A percentile compares a stretch with the other conserved stretches of the same genome.
Conservation (phyloP, 495 filamentous ascomycete species). For the Aspergillus heteromorphus region DNA sequence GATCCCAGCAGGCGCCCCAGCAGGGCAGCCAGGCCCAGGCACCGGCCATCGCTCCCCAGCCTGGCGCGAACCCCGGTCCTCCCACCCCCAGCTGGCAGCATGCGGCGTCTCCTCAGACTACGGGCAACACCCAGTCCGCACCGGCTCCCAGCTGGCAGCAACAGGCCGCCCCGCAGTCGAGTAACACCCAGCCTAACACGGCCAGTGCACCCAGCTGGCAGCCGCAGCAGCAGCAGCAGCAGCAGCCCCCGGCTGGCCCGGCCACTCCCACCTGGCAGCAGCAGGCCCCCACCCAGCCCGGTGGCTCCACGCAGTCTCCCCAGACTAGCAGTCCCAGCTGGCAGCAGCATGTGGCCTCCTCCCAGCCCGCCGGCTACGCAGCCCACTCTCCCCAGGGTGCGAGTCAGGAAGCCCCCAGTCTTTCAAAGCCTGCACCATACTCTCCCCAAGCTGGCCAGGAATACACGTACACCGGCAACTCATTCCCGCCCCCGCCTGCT, state of each 20-base stretch:
- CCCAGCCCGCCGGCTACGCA: not conserved
- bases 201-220: conserved; percentile 2
- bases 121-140: not conserved
- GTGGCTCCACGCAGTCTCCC: not conserved
- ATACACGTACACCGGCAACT: conserved; percentile 35
- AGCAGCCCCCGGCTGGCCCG: not conserved
- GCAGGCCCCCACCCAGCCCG: conserved; percentile 3
- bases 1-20: conserved; percentile 9
- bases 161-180: conserved; percentile 4
- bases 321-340: not conserved
- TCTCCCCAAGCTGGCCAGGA: conserved; percentile 12
- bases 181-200: conserved; percentile 1
- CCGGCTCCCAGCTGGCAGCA: conserved; percentile 1
- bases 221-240: conserved; percentile 3
- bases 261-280: conserved; percentile 7
- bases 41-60: conserved; percentile 2
- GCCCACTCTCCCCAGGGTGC: not conserved
- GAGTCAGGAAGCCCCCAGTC: not conserved
- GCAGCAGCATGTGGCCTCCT: conserved; percentile 8
- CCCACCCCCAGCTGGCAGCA: conserved; percentile 8
- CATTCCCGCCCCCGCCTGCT: conserved; percentile 42
- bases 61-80: conserved; percentile 3
- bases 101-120: not conserved
- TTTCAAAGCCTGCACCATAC: not conserved
- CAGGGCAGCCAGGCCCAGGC: conserved; percentile 1